phyloP scores from a whole-genome alignment of 169 alveolate genomes.

The Eimeria brunetti region DNA sequence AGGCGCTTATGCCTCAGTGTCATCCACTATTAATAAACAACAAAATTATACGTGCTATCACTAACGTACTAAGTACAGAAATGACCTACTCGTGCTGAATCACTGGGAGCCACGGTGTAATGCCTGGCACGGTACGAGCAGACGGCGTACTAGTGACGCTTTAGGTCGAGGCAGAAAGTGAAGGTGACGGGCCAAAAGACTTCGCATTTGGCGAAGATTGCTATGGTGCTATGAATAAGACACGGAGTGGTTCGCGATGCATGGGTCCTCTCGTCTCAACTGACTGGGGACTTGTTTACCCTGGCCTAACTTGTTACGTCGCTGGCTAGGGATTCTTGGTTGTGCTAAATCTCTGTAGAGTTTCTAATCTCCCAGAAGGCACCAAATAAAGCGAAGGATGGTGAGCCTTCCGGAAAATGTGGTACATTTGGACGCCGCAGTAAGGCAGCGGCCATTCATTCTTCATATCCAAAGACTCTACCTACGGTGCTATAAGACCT shows the following conservation, averaged over 20 bases:
- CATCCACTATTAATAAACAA: background rate
- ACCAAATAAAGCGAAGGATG: no score
- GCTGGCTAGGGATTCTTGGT: no score
- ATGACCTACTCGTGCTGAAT: background rate
- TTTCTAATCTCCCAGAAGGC: no score
- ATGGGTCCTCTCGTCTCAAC: background rate
- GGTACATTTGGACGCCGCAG: no score
- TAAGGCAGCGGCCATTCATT: no score
- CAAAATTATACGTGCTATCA: background rate
- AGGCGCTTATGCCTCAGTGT: background rate
- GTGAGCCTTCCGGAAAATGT: no score
- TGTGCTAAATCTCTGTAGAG: no score
- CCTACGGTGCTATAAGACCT: no score
- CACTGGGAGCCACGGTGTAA: background rate
- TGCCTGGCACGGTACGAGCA: background rate
- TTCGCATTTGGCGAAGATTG: background rate
- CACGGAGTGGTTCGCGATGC: background rate
- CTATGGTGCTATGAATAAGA: background rate
- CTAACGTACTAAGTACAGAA: background rate
- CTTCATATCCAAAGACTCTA: no score
- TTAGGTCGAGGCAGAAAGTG: background rate
- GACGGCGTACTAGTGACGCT: background rate
- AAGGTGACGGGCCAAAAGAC: background rate
- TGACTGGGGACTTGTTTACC: background rate
- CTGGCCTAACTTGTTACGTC: no score